Conservation (phyloP, 768 basidiomycete genomes). For the Calocybe indica region DNA sequence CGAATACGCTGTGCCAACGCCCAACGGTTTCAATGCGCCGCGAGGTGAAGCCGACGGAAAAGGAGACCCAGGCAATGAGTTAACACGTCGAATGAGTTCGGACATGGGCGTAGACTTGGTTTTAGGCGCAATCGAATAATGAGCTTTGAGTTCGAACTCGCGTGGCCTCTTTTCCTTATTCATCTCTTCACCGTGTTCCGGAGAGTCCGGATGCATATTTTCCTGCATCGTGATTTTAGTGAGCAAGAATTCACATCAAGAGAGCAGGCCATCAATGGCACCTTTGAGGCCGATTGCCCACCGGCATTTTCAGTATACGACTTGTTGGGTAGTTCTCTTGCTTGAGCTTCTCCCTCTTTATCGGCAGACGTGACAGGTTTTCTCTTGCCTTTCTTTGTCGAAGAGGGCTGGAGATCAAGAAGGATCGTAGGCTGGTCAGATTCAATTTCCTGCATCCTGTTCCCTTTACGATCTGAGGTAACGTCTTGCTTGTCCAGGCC, state of each 20-base stretch:
- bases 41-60: constrained; percentile 30
- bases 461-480: not conserved
- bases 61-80: constrained; percentile 60
- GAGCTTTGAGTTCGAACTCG: constrained; percentile 6
- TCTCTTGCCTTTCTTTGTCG: constrained; percentile 11
- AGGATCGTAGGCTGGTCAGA: too few species aligned
- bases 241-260: too few species aligned
- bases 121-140: constrained; percentile 44
- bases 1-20: constrained; percentile 41
- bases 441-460: too few species aligned
- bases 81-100: constrained; percentile 69
- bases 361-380: constrained; percentile 9
- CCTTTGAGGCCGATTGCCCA: too few species aligned
- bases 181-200: too few species aligned
- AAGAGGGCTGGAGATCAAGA: too few species aligned
- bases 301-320: too few species aligned
- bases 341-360: constrained; percentile 7
- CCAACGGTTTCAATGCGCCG: constrained; percentile 11
- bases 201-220: constrained; percentile 11
- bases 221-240: constrained; percentile 13
- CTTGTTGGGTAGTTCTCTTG: too few species aligned
- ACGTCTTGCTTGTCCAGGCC: constrained; percentile 20
- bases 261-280: too few species aligned
- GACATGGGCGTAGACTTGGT: constrained; percentile 59
- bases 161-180: too few species aligned